phyloP scores from a whole-genome alignment of 495 filamentous ascomycete genomes.

The Hyaloscypha variabilis region DNA sequence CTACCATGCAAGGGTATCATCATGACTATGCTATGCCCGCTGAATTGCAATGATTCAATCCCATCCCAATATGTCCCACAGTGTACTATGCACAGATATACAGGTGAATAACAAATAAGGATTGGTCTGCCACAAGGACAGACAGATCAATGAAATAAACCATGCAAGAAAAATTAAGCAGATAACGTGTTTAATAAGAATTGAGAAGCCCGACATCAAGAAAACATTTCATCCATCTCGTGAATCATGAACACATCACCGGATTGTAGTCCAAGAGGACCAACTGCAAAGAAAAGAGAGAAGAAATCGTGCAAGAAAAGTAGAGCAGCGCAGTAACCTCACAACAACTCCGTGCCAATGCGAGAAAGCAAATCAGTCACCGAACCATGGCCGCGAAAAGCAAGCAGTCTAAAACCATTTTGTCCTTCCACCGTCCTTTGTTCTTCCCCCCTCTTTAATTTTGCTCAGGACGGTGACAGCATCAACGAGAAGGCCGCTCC shows the following conservation, averaged over 20 bases:
- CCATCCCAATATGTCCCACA: not conserved
- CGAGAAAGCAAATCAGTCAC: not conserved
- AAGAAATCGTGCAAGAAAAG: too few relatives aligned
- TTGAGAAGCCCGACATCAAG: slow-evolving; percentile 23
- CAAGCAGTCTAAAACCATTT: slow-evolving; percentile 24
- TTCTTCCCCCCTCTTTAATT: slow-evolving; percentile 26
- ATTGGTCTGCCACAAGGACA: not conserved
- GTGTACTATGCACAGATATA: not conserved
- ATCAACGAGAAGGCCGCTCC: slow-evolving; percentile 28
- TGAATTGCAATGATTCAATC: slow-evolving; percentile 9
- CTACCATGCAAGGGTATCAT: slow-evolving; percentile 21
- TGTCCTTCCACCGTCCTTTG: slow-evolving; percentile 24
- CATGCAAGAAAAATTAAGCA: not conserved
- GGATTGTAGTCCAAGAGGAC: not conserved
- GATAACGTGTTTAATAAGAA: not conserved
- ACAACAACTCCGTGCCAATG: not conserved
- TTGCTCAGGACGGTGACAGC: slow-evolving; percentile 26
- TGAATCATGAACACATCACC: slow-evolving; percentile 2
- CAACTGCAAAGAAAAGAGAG: not conserved
- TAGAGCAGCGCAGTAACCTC: too few relatives aligned
- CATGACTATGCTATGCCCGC: slow-evolving; percentile 3
- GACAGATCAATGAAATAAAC: not conserved
- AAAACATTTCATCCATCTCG: slow-evolving; percentile 19
- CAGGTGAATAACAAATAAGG: not conserved
- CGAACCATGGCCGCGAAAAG: not conserved